Conservation (phyloP, 2,329 filamentous ascomycete species). For the Ceratocystis alfenasii region DNA sequence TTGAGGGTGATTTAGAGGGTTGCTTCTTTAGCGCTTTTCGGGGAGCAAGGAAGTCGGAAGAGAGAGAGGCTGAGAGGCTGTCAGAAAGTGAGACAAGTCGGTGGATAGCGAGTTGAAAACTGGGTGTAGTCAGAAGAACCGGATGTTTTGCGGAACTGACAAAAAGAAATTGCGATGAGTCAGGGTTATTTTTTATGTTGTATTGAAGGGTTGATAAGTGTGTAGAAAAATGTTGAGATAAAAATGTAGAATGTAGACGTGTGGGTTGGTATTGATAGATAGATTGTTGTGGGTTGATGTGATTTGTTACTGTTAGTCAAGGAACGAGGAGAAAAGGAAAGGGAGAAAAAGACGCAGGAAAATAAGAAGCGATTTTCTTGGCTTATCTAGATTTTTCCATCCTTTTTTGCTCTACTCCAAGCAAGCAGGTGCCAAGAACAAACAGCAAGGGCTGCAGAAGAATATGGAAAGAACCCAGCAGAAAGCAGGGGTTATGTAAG, state of each 20-base stretch:
- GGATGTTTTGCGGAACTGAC: too few relatives aligned
- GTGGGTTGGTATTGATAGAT: too few relatives aligned
- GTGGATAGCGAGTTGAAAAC: not conserved
- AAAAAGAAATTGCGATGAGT: too few relatives aligned
- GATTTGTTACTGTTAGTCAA: too few relatives aligned
- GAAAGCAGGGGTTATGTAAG: not conserved
- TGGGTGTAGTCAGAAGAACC: too few relatives aligned
- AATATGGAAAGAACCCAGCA: too few relatives aligned
- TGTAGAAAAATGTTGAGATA: too few relatives aligned
- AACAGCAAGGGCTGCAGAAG: too few relatives aligned
- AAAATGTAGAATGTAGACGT: not conserved
- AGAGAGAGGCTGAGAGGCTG: not conserved
- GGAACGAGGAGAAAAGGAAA: conserved; percentile 4
- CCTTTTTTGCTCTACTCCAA: not conserved
- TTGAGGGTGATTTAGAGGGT: conserved; percentile 5
- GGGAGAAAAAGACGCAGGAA: conserved; percentile 11
- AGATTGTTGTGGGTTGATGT: not conserved
- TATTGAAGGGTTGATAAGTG: too few relatives aligned
- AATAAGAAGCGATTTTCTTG: too few relatives aligned
- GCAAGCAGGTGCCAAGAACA: not conserved
- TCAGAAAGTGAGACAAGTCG: not conserved
- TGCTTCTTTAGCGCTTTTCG: conserved; percentile 20
- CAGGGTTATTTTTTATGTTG: too few relatives aligned
- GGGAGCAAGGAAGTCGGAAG: not conserved
- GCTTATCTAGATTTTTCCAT: conserved; percentile 17